Base-by-base conservation (phyloP, 2,329 filamentous ascomycete species). In the Purpureocillium lavendulum region DNA sequence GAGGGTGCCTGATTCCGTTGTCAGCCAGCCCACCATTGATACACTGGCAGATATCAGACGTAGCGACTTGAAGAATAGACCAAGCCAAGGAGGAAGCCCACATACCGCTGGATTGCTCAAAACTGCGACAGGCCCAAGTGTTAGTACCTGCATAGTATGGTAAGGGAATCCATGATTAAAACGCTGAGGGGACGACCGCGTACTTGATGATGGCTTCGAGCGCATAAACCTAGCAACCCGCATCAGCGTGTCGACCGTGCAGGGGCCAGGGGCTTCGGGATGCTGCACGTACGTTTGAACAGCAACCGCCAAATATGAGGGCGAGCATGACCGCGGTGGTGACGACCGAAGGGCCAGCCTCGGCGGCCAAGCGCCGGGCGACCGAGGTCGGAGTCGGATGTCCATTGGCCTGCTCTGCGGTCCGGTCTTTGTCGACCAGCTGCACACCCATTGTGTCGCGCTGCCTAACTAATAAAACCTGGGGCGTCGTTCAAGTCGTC, bases 301-400 rank as follows among this genome's bases (percentile, higher is more conserved):
- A 95, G 58, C 88, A 95, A 24, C 92, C 92, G 38, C 92, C 92
- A 61, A 98, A 96, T 43, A 98, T 97, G 49, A 97, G 74, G 38
- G 73, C 73, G 42, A 90, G 72, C 74, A 94, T 94, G 41, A 73
- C 69, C 16, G 71, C 68, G 34, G 82, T 68, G 41, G 75, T 73
- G 30, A 85, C 60, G 73, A 63, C 36, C 21, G 57, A 53, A 6
- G 58, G 38, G n/a, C 36, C 30, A 11, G 28, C 31, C 26, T 41
- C 40, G 16, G 32, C 10, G 4, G 36, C 28, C 11, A 39, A 4
- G 7, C 15, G 35, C 14, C 33, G 24, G 9, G 38, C 32, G 8
- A 34, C n/a, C 17, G 36, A 33, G 13, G 15, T 10, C 33, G 26
- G 11, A 3, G 11, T 28, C 16, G 29, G 11, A n/a, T 21, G 29